A percentile compares a stretch with the other conserved stretches of the same genome.
Evolutionary conservation across 306 rosid genomes (phyloP).

Genomic region (Castanea mollissima): DNA sequence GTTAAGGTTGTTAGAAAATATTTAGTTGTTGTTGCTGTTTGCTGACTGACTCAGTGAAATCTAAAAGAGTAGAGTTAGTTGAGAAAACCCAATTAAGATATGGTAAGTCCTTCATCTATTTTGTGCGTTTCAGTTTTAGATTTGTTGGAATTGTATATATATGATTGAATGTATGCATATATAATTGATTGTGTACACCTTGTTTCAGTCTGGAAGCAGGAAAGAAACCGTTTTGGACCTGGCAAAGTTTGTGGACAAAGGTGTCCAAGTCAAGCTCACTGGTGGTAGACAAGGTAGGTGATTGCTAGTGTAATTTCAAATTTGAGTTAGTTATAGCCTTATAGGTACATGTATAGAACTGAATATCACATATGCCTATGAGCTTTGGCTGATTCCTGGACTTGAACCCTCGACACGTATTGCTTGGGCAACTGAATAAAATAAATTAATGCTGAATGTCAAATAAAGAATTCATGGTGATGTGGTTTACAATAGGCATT

Average conservation of each 20-base stretch:
- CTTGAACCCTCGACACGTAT: too few species aligned
- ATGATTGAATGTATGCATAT: too few species aligned
- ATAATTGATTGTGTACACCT: not conserved
- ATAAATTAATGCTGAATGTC: too few species aligned
- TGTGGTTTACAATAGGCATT: not conserved
- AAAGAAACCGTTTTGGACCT: slow-evolving; percentile 84
- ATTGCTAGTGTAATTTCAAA: not conserved
- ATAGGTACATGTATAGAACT: not conserved
- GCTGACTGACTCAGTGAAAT: not conserved
- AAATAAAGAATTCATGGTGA: not conserved
- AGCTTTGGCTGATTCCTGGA: too few species aligned
- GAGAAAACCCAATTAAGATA: slow-evolving; percentile 7
- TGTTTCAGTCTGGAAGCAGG: slow-evolving; percentile 55
- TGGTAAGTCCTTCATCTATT: slow-evolving; percentile 27
- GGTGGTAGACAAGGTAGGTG: slow-evolving; percentile 85
- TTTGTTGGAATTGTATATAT: not conserved
- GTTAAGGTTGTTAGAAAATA: not conserved
- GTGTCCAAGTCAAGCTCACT: slow-evolving; percentile 91
- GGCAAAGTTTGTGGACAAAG: slow-evolving; percentile 89
- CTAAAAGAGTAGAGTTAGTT: not conserved
- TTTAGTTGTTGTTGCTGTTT: not conserved
- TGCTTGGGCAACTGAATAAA: too few species aligned
- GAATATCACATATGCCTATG: not conserved
- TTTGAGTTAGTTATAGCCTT: too few species aligned
- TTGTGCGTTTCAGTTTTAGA: not conserved